phyloP scores from a whole-genome alignment of 176 grass and related monocot genomes.

The Lolium multiflorum region DNA sequence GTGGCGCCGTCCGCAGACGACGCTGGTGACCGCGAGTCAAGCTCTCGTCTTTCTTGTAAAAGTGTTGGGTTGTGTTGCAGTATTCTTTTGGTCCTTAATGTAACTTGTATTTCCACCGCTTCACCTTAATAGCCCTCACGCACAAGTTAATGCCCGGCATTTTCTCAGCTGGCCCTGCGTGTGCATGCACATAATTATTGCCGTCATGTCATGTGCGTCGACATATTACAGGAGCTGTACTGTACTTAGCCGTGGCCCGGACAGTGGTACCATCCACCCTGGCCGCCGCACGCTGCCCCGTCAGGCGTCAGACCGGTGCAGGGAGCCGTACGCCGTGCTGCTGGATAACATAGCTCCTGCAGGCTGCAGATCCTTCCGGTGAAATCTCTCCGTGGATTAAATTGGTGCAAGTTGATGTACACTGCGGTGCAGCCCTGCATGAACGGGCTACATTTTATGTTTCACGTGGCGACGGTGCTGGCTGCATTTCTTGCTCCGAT shows the following conservation, averaged over 20 bases:
- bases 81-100: no score
- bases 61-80: no score
- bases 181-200: not conserved
- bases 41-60: no score
- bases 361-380: not conserved
- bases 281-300: not conserved
- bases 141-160: not conserved
- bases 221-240: slow-evolving; percentile 1
- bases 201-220: not conserved
- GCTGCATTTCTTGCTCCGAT: not conserved
- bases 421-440: not conserved
- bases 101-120: no score
- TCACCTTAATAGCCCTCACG: no score
- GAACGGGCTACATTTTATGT: not conserved
- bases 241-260: slow-evolving; percentile 13
- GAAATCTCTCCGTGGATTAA: slow-evolving; percentile 3
- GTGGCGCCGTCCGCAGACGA: no score
- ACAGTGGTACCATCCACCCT: not conserved
- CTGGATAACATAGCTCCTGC: slow-evolving; percentile 17
- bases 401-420: not conserved
- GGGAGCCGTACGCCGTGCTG: not conserved
- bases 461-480: slow-evolving; percentile 2
- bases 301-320: slow-evolving; percentile 2
- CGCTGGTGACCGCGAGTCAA: no score
- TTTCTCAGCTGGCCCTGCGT: not conserved